These are phyloP conservation scores for Prunus campanulata DNA, from an alignment of 306 rosid species.

Conservation along the genomic window DNA sequence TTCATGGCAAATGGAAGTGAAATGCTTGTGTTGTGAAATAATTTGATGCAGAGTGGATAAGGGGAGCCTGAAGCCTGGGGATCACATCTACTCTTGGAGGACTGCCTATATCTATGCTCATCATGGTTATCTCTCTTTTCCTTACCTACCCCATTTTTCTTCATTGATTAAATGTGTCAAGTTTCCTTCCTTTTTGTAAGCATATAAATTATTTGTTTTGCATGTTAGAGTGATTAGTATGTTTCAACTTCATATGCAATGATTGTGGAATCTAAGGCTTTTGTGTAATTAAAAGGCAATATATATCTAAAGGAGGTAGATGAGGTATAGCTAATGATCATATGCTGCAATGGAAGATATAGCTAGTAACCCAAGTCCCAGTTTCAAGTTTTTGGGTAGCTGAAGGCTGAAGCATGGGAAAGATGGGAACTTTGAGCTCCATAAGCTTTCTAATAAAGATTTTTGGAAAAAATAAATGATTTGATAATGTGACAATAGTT, in stretches of 20 bases:
- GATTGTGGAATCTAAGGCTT: not conserved
- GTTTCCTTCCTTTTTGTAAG: not conserved
- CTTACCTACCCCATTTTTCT: not conserved
- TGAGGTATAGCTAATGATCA: too few species aligned
- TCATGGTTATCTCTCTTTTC: conserved; percentile 55
- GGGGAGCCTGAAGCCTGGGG: conserved; percentile 72
- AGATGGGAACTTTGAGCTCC: not conserved
- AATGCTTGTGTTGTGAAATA: not conserved
- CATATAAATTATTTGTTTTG: not conserved
- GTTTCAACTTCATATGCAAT: not conserved
- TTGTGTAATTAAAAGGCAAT: not conserved
- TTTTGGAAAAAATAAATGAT: not conserved
- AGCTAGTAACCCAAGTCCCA: too few species aligned
- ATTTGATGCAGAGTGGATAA: conserved; percentile 47
- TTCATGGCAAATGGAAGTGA: not conserved
- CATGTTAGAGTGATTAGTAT: not conserved
- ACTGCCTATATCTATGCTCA: conserved; percentile 85
- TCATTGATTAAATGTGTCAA: not conserved
- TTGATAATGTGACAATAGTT: conserved; percentile 1
- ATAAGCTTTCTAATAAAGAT: not conserved
- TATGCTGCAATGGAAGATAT: too few species aligned
- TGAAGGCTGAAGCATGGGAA: not conserved
- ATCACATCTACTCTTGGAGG: conserved; percentile 95
- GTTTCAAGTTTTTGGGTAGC: not conserved
- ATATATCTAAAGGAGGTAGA: too few species aligned